phyloP scores from a whole-genome alignment of 345 rosid genomes.

The Clausena lansium region DNA sequence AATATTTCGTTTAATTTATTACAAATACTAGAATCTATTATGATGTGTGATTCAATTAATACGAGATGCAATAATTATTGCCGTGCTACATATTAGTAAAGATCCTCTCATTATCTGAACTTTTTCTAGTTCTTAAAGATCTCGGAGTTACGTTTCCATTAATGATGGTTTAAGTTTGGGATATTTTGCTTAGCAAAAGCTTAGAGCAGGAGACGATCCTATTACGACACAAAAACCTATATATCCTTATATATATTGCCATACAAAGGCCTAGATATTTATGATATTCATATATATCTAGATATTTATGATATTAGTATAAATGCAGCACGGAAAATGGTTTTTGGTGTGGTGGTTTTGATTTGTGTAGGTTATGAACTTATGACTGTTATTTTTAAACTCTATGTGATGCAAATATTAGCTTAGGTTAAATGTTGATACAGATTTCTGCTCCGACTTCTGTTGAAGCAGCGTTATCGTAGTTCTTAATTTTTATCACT shows the following conservation, averaged over 20 bases:
- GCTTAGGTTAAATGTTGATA: constrained; percentile 21
- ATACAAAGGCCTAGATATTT: background rate
- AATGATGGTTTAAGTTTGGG: background rate
- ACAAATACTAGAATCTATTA: background rate
- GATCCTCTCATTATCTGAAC: background rate
- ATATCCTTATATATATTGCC: background rate
- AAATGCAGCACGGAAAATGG: background rate
- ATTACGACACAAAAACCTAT: no score
- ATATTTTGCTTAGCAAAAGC: no score
- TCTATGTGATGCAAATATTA: background rate
- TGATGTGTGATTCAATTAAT: background rate
- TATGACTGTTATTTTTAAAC: background rate
- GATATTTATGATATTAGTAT: background rate
- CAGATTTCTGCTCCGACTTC: constrained; percentile 8
- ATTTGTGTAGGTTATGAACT: no score
- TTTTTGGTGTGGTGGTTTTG: background rate
- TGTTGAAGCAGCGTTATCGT: background rate
- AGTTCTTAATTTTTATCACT: no score
- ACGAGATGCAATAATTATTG: background rate
- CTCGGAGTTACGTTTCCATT: background rate
- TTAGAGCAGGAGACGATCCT: no score
- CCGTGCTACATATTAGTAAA: background rate
- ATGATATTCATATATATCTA: no score
- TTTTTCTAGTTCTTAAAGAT: background rate
- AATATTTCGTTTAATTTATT: background rate